Conservation (phyloP, 257 asterid species). For the Apocynum venetum region DNA sequence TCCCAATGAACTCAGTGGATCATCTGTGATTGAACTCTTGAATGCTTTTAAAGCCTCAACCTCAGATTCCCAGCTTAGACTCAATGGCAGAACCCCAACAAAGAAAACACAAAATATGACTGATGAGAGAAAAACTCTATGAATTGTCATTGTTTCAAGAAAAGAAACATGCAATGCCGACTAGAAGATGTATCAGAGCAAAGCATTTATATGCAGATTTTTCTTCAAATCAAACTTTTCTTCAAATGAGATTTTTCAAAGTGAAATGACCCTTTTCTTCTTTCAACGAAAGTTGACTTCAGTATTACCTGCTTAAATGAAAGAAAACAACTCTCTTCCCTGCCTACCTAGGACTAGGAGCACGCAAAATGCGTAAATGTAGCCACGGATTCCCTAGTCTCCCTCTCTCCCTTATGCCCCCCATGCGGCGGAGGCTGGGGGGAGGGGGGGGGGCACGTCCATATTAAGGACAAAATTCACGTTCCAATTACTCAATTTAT, state of each 20-base stretch:
- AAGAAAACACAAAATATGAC: constrained; percentile 25
- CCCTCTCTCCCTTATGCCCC: background rate
- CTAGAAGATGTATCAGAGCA: background rate
- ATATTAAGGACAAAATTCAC: background rate
- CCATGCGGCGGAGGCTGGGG: background rate
- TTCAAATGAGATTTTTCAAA: background rate
- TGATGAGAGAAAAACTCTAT: constrained; percentile 18
- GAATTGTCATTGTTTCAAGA: constrained; percentile 20
- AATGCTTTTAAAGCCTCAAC: constrained; percentile 55
- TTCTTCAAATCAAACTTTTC: background rate
- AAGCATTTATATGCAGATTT: constrained; percentile 2
- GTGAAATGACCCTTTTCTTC: background rate
- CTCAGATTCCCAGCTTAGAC: constrained; percentile 27
- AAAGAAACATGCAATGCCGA: background rate
- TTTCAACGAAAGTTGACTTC: background rate
- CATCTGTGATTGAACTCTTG: constrained; percentile 42
- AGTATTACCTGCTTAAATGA: background rate
- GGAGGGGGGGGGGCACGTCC: too few species aligned
- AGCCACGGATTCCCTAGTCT: too few species aligned
- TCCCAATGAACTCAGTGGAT: constrained; percentile 46
- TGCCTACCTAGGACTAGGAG: too few species aligned
- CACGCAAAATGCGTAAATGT: too few species aligned
- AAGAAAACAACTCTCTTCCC: too few species aligned
- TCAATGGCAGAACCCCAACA: constrained; percentile 25
- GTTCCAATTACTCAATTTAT: background rate